These are phyloP conservation scores for Mimosa pudica DNA, from an alignment of 306 rosid genomes.

Conservation along the genomic window DNA sequence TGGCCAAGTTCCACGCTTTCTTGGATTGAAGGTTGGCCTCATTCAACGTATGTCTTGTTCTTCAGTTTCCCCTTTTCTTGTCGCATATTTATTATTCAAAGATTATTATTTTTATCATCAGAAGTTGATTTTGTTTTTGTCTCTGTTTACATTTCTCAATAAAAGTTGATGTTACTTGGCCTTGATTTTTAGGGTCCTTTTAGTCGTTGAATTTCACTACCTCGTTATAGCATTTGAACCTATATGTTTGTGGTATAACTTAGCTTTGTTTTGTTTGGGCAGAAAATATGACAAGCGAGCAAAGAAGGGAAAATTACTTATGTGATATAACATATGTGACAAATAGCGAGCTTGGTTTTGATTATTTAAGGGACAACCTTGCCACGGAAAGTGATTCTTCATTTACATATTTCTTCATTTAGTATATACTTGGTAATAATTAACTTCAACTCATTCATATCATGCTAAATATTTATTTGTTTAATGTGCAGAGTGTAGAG, in stretches of 20 bases:
- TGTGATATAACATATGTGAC: conserved; percentile 97
- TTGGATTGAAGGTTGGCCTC: conserved; percentile 99
- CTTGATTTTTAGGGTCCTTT: background rate
- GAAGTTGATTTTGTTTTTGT: conserved; percentile 18
- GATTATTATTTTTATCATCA: conserved; percentile 21
- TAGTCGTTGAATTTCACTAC: conserved; percentile 24
- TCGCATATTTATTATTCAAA: background rate
- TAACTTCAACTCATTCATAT: conserved; percentile 27
- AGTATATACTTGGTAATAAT: conserved; percentile 18
- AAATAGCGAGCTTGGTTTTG: conserved; percentile 97
- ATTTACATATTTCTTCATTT: conserved; percentile 48
- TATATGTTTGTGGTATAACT: conserved; percentile 35
- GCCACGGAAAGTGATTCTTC: conserved; percentile 99
- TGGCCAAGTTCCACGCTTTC: conserved; percentile 99
- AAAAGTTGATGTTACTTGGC: conserved; percentile 14
- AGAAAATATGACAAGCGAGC: conserved; percentile 98
- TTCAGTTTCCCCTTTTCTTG: conserved; percentile 20
- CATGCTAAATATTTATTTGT: conserved; percentile 41
- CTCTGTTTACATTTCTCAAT: conserved; percentile 12
- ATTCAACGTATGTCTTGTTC: conserved; percentile 90
- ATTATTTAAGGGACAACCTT: conserved; percentile 96
- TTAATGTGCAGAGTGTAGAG: conserved; percentile 77
- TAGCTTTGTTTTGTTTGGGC: conserved; percentile 43
- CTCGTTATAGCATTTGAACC: background rate
- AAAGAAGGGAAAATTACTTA: conserved; percentile 85